phyloP scores from a whole-genome alignment of 495 filamentous ascomycete genomes.

The Penicillium nucicola region DNA sequence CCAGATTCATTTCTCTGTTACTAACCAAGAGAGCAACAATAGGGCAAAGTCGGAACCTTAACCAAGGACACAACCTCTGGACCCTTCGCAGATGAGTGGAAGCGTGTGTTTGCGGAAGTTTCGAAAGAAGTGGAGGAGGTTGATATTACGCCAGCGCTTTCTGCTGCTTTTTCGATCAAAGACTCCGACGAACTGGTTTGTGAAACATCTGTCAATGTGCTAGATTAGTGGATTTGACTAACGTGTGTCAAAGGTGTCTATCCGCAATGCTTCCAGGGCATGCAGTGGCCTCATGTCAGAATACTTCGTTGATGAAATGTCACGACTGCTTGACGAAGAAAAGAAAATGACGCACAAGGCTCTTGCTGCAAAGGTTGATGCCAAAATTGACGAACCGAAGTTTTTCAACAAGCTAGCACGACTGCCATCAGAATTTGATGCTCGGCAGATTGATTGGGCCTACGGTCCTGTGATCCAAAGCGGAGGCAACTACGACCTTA shows the following conservation, averaged over 20 bases:
- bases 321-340: slow-evolving; percentile 85
- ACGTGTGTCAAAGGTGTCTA: slow-evolving; percentile 57
- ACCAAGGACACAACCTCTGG: slow-evolving; percentile 80
- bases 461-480: slow-evolving; percentile 91
- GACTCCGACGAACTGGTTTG: slow-evolving; percentile 85
- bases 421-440: slow-evolving; percentile 81
- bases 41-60: slow-evolving; percentile 87
- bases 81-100: slow-evolving; percentile 96
- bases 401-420: slow-evolving; percentile 86
- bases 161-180: slow-evolving; percentile 86
- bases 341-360: slow-evolving; percentile 91
- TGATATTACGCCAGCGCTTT: slow-evolving; percentile 80
- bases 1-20: background rate
- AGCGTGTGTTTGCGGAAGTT: slow-evolving; percentile 68
- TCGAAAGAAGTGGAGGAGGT: slow-evolving; percentile 85
- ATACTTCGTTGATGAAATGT: slow-evolving; percentile 98
- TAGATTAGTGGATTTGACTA: slow-evolving; percentile 2
- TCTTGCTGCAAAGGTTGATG: slow-evolving; percentile 77
- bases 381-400: slow-evolving; percentile 86
- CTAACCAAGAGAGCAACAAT: background rate
- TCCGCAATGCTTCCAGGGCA: slow-evolving; percentile 88
- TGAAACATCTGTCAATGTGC: background rate
- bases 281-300: slow-evolving; percentile 88
- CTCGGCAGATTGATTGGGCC: slow-evolving; percentile 90
- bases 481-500: slow-evolving; percentile 90